A percentile compares a stretch with the other conserved stretches of the same genome.
phyloP scores from a whole-genome alignment of 352 stramenopile species.

The Poterioochromonas sp. region DNA sequence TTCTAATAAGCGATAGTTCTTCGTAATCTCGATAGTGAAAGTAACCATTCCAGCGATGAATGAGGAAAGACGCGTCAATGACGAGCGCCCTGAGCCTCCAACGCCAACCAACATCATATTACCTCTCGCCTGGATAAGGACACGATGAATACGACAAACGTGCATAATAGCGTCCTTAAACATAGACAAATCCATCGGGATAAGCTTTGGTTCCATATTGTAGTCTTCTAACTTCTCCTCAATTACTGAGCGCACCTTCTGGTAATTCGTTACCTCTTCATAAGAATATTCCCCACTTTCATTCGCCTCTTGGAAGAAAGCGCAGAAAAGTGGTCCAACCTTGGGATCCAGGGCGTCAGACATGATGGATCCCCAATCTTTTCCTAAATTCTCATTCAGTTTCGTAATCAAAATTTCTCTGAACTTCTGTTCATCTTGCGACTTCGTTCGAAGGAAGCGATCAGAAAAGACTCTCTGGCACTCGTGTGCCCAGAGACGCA shows the following conservation, averaged over 20 bases:
- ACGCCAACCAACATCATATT: constrained; percentile 82
- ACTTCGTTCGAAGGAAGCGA: constrained; percentile 55
- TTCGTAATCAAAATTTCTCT: neutral
- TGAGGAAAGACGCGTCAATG: constrained; percentile 66
- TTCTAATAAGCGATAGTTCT: constrained; percentile 76
- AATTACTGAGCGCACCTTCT: constrained; percentile 68
- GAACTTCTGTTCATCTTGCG: constrained; percentile 20
- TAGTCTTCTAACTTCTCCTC: constrained; percentile 87
- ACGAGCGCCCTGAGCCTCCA: constrained; percentile 74
- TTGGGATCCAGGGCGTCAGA: constrained; percentile 71
- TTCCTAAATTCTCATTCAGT: neutral
- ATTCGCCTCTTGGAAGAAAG: constrained; percentile 50
- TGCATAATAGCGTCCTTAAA: constrained; percentile 95
- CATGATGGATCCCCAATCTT: constrained; percentile 50
- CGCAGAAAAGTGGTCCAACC: constrained; percentile 56
- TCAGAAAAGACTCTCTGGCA: constrained; percentile 78
- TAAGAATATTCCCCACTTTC: constrained; percentile 41
- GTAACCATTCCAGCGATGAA: constrained; percentile 76
- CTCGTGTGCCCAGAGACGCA: constrained; percentile 77
- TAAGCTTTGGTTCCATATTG: constrained; percentile 77
- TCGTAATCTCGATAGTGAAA: constrained; percentile 85
- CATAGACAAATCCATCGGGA: constrained; percentile 95
- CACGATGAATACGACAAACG: constrained; percentile 75
- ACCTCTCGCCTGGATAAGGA: constrained; percentile 67
- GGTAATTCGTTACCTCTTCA: constrained; percentile 39